phyloP scores from a whole-genome alignment of 1,139 yeast genomes.

The Suhomyces anneliseae region DNA sequence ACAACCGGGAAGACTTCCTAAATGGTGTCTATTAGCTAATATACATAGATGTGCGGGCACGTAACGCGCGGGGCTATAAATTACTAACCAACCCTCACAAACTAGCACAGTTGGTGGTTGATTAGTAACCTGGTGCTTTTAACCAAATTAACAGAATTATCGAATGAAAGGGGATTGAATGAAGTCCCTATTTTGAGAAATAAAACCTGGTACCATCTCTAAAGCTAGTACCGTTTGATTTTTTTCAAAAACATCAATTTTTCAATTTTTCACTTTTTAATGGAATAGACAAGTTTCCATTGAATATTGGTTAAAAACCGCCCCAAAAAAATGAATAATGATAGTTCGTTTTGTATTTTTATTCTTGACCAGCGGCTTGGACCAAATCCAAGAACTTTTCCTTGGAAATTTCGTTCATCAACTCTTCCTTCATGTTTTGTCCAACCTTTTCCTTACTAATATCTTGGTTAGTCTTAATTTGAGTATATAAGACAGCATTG shows the following conservation, averaged over 20 bases:
- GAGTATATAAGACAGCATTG: constrained; percentile 87
- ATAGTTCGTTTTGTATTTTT: neutral
- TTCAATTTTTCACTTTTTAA: too few relatives aligned
- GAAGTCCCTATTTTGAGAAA: too few relatives aligned
- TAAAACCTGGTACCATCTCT: too few relatives aligned
- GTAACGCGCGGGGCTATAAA: neutral
- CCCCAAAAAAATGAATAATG: too few relatives aligned
- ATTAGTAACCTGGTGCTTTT: neutral
- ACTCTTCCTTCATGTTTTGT: constrained; percentile 54
- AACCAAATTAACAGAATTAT: too few relatives aligned
- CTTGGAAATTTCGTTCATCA: constrained; percentile 79
- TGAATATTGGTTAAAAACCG: too few relatives aligned
- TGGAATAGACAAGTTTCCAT: too few relatives aligned
- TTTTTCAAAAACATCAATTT: too few relatives aligned
- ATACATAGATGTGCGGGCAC: neutral
- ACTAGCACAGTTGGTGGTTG: neutral
- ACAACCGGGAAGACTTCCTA: constrained; percentile 6
- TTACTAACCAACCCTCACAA: too few relatives aligned
- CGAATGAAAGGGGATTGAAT: too few relatives aligned
- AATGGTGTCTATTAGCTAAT: constrained; percentile 6
- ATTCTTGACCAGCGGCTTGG: constrained; percentile 67
- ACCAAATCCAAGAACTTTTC: constrained; percentile 88
- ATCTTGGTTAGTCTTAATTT: constrained; percentile 55
- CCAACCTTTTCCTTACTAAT: constrained; percentile 37
- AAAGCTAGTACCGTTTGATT: too few relatives aligned